phyloP scores from a whole-genome alignment of 805 yeast genomes.

The Scheffersomyces lignosus region DNA sequence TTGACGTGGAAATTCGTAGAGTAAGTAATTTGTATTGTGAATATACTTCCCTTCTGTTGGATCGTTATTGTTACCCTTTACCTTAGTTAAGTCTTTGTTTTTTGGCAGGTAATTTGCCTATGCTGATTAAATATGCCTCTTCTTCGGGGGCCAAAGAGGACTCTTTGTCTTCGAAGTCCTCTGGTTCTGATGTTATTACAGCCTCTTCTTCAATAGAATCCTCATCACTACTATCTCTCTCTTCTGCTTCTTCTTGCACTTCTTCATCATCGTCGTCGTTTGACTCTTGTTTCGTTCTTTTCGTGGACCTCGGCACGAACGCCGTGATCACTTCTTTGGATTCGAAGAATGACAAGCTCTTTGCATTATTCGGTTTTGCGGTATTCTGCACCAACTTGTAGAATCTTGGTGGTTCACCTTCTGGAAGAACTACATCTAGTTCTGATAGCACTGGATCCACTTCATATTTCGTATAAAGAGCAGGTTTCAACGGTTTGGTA shows the following conservation, averaged over 20 bases:
- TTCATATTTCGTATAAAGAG: neutral
- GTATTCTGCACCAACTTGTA: slow-evolving; percentile 43
- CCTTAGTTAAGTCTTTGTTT: too few species aligned
- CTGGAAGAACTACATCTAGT: slow-evolving; percentile 37
- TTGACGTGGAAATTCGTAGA: too few species aligned
- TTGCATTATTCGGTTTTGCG: neutral
- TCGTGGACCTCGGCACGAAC: neutral
- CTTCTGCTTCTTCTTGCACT: neutral
- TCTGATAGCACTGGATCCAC: slow-evolving; percentile 5
- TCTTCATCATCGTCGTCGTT: slow-evolving; percentile 1
- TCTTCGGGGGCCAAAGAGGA: slow-evolving; percentile 7
- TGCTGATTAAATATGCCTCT: too few species aligned
- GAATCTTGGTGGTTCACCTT: slow-evolving; percentile 45
- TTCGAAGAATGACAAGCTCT: too few species aligned
- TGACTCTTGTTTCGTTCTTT: neutral
- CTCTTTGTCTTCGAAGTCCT: too few species aligned
- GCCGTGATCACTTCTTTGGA: neutral
- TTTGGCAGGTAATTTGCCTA: too few species aligned
- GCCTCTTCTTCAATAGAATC: slow-evolving; percentile 3
- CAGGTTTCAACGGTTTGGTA: slow-evolving; percentile 29
- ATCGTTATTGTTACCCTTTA: too few species aligned
- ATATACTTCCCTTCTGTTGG: too few species aligned
- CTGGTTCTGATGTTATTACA: too few species aligned
- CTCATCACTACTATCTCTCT: slow-evolving; percentile 1
- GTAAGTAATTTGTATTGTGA: too few species aligned